Percentiles rank a stretch among this genome's conserved stretches.
Evolutionary conservation across 1,139 yeast genomes (phyloP).

Genomic region (Groenewaldozyma auringiensis): DNA sequence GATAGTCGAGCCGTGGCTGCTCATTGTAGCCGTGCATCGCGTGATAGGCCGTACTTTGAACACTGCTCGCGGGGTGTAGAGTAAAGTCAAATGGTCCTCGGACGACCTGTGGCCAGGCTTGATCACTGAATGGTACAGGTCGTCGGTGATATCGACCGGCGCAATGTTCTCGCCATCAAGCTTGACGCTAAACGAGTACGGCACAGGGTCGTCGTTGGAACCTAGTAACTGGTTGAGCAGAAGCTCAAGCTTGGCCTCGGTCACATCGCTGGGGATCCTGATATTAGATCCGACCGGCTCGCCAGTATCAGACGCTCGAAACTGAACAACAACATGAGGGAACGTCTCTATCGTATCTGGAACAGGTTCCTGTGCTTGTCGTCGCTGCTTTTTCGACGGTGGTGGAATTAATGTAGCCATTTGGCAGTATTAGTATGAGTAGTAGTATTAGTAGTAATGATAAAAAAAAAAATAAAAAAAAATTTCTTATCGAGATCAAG

Average conservation of each 20-base stretch:
- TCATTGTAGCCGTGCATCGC: conserved; percentile 82
- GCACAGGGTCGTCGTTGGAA: conserved; percentile 68
- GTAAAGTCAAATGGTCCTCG: conserved; percentile 85
- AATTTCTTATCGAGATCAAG: background rate
- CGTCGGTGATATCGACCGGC: conserved; percentile 66
- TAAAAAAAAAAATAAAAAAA: conserved; percentile 1
- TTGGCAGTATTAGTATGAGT: too few relatives aligned
- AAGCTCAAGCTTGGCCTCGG: conserved; percentile 82
- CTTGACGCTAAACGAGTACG: conserved; percentile 70
- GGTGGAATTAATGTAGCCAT: conserved; percentile 97
- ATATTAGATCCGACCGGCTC: conserved; percentile 76
- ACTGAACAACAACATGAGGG: conserved; percentile 80
- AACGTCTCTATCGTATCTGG: conserved; percentile 62
- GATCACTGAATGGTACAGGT: conserved; percentile 68
- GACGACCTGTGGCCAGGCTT: conserved; percentile 85
- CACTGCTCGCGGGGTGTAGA: conserved; percentile 90
- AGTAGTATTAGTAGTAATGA: too few relatives aligned
- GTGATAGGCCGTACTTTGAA: conserved; percentile 91
- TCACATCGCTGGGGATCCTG: conserved; percentile 85
- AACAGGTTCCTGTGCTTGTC: conserved; percentile 73
- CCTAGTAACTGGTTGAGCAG: conserved; percentile 52
- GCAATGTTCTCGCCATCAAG: conserved; percentile 36
- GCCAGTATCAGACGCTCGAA: conserved; percentile 94
- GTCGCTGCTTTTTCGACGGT: conserved; percentile 80
- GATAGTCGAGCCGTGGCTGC: conserved; percentile 95